Conservation (phyloP, 2,329 filamentous ascomycete species). For the Exophiala bonariae region DNA sequence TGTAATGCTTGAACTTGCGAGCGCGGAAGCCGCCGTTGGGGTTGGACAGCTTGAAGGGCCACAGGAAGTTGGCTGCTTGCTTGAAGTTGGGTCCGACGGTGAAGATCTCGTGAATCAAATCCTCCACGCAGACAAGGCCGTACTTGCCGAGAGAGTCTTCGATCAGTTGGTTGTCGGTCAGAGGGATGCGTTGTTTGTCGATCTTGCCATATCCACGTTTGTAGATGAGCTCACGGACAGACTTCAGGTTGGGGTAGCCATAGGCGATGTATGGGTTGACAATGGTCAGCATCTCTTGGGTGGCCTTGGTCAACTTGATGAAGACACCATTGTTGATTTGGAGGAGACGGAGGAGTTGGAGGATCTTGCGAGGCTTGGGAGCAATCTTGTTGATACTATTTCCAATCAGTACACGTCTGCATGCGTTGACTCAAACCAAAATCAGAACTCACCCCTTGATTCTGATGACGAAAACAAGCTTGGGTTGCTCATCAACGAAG, state of each 20-base stretch:
- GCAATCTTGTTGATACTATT: conserved; percentile 99
- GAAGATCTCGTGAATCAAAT: conserved; percentile 98
- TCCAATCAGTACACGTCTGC: conserved; percentile 10
- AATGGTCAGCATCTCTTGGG: conserved; percentile 93
- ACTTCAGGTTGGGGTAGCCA: conserved; percentile 99
- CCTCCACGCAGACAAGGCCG: conserved; percentile 99
- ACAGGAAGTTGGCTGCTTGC: conserved; percentile 98
- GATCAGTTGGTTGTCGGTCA: conserved; percentile 97
- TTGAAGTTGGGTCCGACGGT: conserved; percentile 99
- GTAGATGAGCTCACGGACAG: conserved; percentile 98
- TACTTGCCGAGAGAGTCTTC: conserved; percentile 97
- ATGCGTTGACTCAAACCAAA: not conserved
- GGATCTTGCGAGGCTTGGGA: conserved; percentile 99
- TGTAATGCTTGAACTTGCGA: conserved; percentile 99
- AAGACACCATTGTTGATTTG: conserved; percentile 99
- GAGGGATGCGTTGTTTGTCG: conserved; percentile 93
- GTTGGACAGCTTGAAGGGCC: conserved; percentile 99
- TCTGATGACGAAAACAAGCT: conserved; percentile 95
- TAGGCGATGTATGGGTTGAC: conserved; percentile 99
- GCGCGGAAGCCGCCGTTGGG: conserved; percentile 93
- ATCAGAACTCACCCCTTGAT: conserved; percentile 81
- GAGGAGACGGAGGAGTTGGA: conserved; percentile 97
- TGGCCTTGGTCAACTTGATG: conserved; percentile 96
- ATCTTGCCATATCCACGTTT: conserved; percentile 99
- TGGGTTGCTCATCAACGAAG: conserved; percentile 92